A percentile compares a stretch with the other conserved stretches of the same genome.
These are phyloP conservation scores for Trichoderma breve DNA, from an alignment of 2,329 filamentous ascomycete genomes.

Conservation along the genomic window DNA sequence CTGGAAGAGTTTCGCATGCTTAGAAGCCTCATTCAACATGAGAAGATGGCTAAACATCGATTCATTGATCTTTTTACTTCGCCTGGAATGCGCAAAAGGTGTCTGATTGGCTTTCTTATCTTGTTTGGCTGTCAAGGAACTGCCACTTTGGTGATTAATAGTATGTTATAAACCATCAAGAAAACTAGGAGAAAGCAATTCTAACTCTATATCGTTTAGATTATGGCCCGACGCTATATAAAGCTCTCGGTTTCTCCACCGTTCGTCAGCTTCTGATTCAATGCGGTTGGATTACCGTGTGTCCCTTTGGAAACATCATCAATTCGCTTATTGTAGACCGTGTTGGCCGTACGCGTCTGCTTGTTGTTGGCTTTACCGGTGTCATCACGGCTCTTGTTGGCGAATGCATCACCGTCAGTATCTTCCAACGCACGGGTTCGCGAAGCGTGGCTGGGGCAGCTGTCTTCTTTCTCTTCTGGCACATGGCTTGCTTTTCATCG, in stretches of 20 bases:
- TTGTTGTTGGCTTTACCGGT: not conserved
- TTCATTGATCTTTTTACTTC: not conserved
- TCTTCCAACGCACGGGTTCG: not conserved
- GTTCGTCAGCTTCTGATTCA: not conserved
- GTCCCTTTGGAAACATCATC: not conserved
- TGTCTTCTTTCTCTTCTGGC: conserved; percentile 5
- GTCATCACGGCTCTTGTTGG: conserved; percentile 4
- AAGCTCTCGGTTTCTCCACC: not conserved
- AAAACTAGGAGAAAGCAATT: not conserved
- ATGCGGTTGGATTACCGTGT: not conserved
- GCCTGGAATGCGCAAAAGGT: not conserved
- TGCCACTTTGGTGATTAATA: not conserved
- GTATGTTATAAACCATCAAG: not conserved
- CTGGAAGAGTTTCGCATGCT: not conserved
- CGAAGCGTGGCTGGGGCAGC: not conserved
- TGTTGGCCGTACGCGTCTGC: conserved; percentile 2
- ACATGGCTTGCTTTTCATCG: not conserved
- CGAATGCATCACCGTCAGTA: not conserved
- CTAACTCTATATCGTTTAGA: not conserved
- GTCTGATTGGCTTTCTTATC: not conserved
- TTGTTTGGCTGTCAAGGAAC: not conserved
- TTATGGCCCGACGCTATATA: conserved; percentile 4
- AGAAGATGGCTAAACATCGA: not conserved
- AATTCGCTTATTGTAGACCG: not conserved
- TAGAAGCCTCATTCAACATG: not conserved